Conservation (phyloP, 192 early-diverging fungal genomes). For the Backusella sp. region DNA sequence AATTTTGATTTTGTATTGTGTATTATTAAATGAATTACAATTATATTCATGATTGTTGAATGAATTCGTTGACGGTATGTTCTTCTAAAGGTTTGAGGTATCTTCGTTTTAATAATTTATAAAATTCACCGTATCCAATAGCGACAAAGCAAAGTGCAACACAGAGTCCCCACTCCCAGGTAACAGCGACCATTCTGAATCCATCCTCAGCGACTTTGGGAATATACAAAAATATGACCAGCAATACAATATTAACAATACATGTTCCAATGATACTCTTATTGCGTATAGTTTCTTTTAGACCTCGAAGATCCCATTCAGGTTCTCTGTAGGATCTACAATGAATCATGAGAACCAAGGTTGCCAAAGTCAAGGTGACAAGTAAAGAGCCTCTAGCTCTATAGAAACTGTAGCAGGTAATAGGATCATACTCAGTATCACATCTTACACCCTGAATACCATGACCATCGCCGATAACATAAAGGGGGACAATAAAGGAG, state of each 20-base stretch:
- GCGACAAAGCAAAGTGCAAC: slow-evolving; percentile 23
- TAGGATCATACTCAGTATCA: slow-evolving; percentile 36
- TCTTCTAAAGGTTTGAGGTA: slow-evolving; percentile 10
- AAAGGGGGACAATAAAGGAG: slow-evolving; percentile 64
- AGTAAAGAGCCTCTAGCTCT: slow-evolving; percentile 57
- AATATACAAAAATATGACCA: slow-evolving; percentile 61
- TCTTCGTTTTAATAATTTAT: not conserved
- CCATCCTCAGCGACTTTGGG: slow-evolving; percentile 55
- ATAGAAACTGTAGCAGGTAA: slow-evolving; percentile 56
- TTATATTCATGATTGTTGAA: not conserved
- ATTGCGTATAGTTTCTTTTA: slow-evolving; percentile 42
- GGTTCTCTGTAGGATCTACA: slow-evolving; percentile 64
- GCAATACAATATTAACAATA: slow-evolving; percentile 44
- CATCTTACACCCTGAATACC: slow-evolving; percentile 56
- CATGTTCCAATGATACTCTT: slow-evolving; percentile 45
- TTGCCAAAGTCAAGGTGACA: slow-evolving; percentile 48
- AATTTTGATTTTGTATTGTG: not conserved
- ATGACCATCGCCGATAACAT: slow-evolving; percentile 47
- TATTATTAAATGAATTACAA: not conserved
- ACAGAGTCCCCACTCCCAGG: slow-evolving; percentile 74
- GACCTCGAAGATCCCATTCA: slow-evolving; percentile 50
- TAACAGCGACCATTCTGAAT: slow-evolving; percentile 55
- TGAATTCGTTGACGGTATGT: slow-evolving; percentile 4
- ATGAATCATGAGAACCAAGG: slow-evolving; percentile 66
- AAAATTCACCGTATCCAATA: slow-evolving; percentile 5